phyloP scores from a whole-genome alignment of 2,329 filamentous ascomycete genomes.

The Paraphaeosphaeria sporulosa region DNA sequence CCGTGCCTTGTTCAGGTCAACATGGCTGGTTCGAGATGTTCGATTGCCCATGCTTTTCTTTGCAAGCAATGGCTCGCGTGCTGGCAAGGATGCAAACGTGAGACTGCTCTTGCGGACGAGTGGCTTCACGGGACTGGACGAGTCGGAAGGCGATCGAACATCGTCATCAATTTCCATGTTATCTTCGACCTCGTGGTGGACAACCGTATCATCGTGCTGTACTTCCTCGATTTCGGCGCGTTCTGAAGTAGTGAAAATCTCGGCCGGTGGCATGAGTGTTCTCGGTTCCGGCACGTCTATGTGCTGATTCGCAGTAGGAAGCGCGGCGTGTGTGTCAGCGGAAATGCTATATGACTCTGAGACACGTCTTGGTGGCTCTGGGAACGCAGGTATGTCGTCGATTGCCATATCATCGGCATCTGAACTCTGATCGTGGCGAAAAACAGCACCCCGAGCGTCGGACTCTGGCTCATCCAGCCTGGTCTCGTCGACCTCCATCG shows the following conservation, averaged over 20 bases:
- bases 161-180: constrained; percentile 60
- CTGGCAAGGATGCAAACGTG: constrained; percentile 91
- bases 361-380: constrained; percentile 28
- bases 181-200: constrained; percentile 44
- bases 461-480: constrained; percentile 30
- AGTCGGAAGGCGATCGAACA: constrained; percentile 69
- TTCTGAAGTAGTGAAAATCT: constrained; percentile 29
- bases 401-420: constrained; percentile 27
- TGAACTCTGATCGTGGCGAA: constrained; percentile 32
- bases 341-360: constrained; percentile 44
- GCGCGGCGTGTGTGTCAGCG: constrained; percentile 41
- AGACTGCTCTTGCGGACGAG: constrained; percentile 91
- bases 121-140: constrained; percentile 77
- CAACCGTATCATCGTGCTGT: constrained; percentile 40
- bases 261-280: constrained; percentile 24
- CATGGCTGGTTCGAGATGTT: constrained; percentile 77
- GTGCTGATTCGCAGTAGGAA: constrained; percentile 34
- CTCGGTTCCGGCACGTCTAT: constrained; percentile 34
- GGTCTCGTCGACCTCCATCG: constrained; percentile 44
- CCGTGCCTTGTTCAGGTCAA: constrained; percentile 69
- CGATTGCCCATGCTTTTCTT: constrained; percentile 83
- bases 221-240: constrained; percentile 34
- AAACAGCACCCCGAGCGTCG: constrained; percentile 34
- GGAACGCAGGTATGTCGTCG: constrained; percentile 27
- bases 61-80: constrained; percentile 81